These are phyloP conservation scores for Canariomyces notabilis DNA, from an alignment of 2,329 filamentous ascomycete genomes.

Conservation along the genomic window DNA sequence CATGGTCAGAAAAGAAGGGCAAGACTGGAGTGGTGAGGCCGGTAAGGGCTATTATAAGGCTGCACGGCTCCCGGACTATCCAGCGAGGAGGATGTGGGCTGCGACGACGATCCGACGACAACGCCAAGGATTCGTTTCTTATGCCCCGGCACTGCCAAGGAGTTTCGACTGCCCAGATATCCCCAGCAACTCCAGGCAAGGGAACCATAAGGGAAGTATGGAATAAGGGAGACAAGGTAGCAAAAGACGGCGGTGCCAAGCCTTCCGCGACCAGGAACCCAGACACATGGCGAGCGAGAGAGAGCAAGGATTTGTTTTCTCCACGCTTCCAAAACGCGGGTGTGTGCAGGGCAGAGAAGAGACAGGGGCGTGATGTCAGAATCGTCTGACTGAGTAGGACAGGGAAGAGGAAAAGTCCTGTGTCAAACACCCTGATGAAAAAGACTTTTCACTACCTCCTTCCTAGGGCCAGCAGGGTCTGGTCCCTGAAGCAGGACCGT, in stretches of 20 bases:
- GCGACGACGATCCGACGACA: slow-evolving; percentile 22
- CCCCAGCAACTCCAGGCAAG: slow-evolving; percentile 7
- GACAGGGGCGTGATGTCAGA: slow-evolving; percentile 18
- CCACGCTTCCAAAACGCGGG: slow-evolving; percentile 40
- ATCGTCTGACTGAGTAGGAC: slow-evolving; percentile 25
- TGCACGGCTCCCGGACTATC: slow-evolving; percentile 21
- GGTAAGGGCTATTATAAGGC: slow-evolving; percentile 28
- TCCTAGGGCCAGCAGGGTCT: no score
- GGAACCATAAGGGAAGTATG: no score
- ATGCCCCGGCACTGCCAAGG: slow-evolving; percentile 31
- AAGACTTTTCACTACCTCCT: no score
- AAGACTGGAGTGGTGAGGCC: slow-evolving; percentile 25
- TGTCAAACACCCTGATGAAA: no score
- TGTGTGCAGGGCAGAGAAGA: slow-evolving; percentile 31
- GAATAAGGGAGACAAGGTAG: no score
- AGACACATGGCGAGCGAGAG: slow-evolving; percentile 13
- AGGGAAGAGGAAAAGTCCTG: slow-evolving; percentile 3
- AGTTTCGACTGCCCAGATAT: slow-evolving; percentile 22
- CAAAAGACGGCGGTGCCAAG: slow-evolving; percentile 22
- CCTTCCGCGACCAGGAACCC: slow-evolving; percentile 24
- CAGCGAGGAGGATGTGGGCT: slow-evolving; percentile 16
- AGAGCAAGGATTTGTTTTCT: slow-evolving; percentile 26
- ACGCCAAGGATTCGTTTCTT: slow-evolving; percentile 38
- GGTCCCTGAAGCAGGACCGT: no score
- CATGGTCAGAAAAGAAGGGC: slow-evolving; percentile 36